Percentiles rank a stretch among this genome's conserved stretches.
Conservation (phyloP, 805 yeast genomes). For the Tetrapisispora arboricola region DNA sequence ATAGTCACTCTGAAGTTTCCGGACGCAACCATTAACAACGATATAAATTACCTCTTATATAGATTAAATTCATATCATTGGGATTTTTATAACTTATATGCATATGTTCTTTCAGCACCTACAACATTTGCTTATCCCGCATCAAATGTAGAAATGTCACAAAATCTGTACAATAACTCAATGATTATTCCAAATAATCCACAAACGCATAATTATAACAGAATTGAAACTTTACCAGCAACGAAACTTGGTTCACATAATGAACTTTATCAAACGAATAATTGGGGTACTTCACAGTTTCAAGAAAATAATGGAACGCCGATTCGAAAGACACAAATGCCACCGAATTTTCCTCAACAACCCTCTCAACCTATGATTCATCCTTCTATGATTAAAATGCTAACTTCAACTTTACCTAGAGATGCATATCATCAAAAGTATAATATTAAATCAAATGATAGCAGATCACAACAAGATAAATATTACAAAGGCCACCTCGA, state of each 20-base stretch:
- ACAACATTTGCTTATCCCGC: neutral
- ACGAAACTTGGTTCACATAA: neutral
- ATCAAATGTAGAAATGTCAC: neutral
- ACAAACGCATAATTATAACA: neutral
- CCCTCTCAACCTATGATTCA: neutral
- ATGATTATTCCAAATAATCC: neutral
- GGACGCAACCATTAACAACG: conserved; percentile 4
- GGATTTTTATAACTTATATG: conserved; percentile 25
- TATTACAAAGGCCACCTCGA: neutral
- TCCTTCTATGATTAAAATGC: neutral
- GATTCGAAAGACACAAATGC: neutral
- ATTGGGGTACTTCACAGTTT: neutral
- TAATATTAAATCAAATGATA: neutral
- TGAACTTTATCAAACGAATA: neutral
- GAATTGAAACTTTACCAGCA: neutral
- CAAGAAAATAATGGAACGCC: neutral
- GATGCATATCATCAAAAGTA: conserved; percentile 4
- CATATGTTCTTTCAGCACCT: conserved; percentile 17
- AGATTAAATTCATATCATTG: conserved; percentile 25
- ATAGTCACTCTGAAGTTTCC: conserved; percentile 15
- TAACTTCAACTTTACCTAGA: conserved; percentile 1
- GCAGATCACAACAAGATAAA: neutral
- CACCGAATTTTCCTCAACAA: neutral
- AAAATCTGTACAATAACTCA: neutral
- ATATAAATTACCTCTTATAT: conserved; percentile 18